Conservation (phyloP, 2,329 filamentous ascomycete genomes). For the Sphaerulina musiva region DNA sequence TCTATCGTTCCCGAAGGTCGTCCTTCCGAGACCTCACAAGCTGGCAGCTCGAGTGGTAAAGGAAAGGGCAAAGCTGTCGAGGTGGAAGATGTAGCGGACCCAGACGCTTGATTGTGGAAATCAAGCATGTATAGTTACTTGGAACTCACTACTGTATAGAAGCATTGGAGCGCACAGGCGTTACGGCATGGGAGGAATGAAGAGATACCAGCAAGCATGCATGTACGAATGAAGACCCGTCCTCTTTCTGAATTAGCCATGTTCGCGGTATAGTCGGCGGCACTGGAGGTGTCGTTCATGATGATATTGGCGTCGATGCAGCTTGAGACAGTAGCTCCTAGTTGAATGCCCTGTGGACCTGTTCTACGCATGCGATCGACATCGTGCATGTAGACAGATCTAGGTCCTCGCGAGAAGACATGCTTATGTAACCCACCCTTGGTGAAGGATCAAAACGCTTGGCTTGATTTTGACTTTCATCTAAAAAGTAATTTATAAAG, state of each 20-base stretch:
- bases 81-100: slow-evolving; percentile 36
- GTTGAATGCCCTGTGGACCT: too few relatives aligned
- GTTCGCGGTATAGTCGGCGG: neutral
- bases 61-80: slow-evolving; percentile 36
- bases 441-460: too few relatives aligned
- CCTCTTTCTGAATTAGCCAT: neutral
- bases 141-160: neutral
- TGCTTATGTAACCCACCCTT: too few relatives aligned
- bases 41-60: slow-evolving; percentile 25
- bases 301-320: neutral
- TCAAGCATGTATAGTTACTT: neutral
- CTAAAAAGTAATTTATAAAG: too few relatives aligned
- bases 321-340: neutral
- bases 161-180: neutral
- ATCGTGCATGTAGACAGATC: too few relatives aligned
- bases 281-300: neutral
- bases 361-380: too few relatives aligned
- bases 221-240: neutral
- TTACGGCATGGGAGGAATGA: neutral
- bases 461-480: too few relatives aligned
- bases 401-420: too few relatives aligned
- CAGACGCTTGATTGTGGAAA: slow-evolving; percentile 13
- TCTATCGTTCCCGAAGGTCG: neutral
- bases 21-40: slow-evolving; percentile 1
- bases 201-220: neutral